Evolutionary conservation across 805 yeast species (phyloP).

Genomic region (Starmerella khaoyaiensis): DNA sequence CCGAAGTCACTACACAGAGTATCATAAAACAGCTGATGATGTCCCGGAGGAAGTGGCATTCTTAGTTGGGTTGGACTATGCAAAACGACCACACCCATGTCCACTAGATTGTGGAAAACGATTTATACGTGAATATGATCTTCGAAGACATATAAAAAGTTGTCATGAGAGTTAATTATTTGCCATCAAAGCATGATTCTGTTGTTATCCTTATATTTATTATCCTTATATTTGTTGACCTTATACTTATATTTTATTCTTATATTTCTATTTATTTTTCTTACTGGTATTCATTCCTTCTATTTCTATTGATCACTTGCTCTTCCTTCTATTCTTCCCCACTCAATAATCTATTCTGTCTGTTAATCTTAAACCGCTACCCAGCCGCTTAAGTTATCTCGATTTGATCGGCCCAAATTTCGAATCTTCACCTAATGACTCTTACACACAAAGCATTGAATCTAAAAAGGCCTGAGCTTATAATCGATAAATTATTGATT

Average conservation of each 20-base stretch:
- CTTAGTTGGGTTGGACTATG: slow-evolving; percentile 30
- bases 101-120: slow-evolving; percentile 26
- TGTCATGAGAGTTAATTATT: slow-evolving; percentile 1
- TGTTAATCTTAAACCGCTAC: too few species aligned
- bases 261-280: background rate
- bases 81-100: slow-evolving; percentile 26
- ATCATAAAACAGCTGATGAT: background rate
- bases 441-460: slow-evolving; percentile 3
- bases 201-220: too few species aligned
- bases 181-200: too few species aligned
- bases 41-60: slow-evolving; percentile 22
- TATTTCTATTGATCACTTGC: too few species aligned
- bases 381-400: too few species aligned
- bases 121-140: slow-evolving; percentile 30
- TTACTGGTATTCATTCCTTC: too few species aligned
- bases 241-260: background rate
- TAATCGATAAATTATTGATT: slow-evolving; percentile 34
- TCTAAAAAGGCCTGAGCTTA: slow-evolving; percentile 15
- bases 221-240: too few species aligned
- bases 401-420: background rate
- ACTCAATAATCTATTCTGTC: too few species aligned
- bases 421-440: background rate
- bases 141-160: slow-evolving; percentile 27
- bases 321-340: too few species aligned
- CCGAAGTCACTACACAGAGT: slow-evolving; percentile 1